Evolutionary conservation across 2,329 filamentous ascomycete species (phyloP), one percentile per base, ranked within the genome.

Genomic region (Malbranchea cinnamomea): DNA sequence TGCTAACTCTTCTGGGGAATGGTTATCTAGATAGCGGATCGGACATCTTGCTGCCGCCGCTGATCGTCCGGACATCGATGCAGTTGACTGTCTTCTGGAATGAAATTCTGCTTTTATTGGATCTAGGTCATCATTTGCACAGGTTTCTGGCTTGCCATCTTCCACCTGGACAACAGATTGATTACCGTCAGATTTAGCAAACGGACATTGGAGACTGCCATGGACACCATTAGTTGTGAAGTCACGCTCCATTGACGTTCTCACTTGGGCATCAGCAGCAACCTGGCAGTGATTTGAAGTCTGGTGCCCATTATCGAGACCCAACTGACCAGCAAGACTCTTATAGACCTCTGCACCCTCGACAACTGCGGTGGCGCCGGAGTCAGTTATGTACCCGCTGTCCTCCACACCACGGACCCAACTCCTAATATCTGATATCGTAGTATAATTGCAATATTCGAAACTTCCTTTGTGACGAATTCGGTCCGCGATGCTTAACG

Each of bases 1-100:
- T 9, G 87, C 87, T 37, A 95, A 77, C 49, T 94, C 85, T 58
- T 93, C 82, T 2, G 87, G 82, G 2, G 83, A 84, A 49, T 93
- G 85, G 52, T 92, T 78, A 53, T 94, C 78, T 48, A 94, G 64
- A 57, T 79, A 94, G 27, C 87, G 79, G 36, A 95, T 95, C 2
- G 87, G 87, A 53, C 87, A 95, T 48, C 83, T 83, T 33, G 71
- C 62, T 11, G 64, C 59, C 6, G 67, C 66, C 6, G 67, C 66
- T 10, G 45, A 52, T 44, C 54, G 41, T 36, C 46, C 41, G 34
- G 60, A 57, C 9, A 45, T 41, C 12, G 52, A 40, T 32, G 48
- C 50, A 42, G 54, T 49, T 49, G 48, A 67, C 35, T 43, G 58
- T 56, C 42, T 59, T 50, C 57, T 60, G 44, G 38, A 41, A 23